These are phyloP conservation scores for Fusarium sp. DNA, from an alignment of 2,329 filamentous ascomycete species.

Conservation along the genomic window DNA sequence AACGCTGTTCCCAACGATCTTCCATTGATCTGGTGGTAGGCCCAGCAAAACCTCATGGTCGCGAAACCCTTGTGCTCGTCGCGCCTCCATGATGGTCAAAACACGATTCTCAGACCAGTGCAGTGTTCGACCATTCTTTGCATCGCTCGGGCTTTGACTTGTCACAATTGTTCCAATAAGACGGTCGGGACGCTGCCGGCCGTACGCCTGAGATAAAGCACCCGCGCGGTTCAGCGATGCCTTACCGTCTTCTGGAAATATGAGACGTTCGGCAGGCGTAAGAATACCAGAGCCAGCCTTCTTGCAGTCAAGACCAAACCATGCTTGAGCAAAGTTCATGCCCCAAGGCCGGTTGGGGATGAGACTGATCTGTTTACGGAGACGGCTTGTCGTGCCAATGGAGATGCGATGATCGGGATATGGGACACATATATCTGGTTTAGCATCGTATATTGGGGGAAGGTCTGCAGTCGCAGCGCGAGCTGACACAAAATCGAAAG, in stretches of 20 bases:
- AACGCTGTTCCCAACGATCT: slow-evolving; percentile 81
- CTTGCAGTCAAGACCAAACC: slow-evolving; percentile 49
- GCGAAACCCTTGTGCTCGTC: slow-evolving; percentile 75
- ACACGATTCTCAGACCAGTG: slow-evolving; percentile 75
- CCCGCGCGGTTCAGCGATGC: slow-evolving; percentile 52
- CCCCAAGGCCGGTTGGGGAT: slow-evolving; percentile 71
- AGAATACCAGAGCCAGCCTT: slow-evolving; percentile 49
- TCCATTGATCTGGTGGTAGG: slow-evolving; percentile 63
- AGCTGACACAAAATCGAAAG: slow-evolving; percentile 69
- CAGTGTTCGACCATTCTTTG: slow-evolving; percentile 63
- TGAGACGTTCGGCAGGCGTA: slow-evolving; percentile 51
- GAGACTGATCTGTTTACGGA: slow-evolving; percentile 60
- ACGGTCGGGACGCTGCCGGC: slow-evolving; percentile 61
- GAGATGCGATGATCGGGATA: slow-evolving; percentile 75
- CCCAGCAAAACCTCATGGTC: slow-evolving; percentile 79
- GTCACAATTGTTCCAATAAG: slow-evolving; percentile 75
- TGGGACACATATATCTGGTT: slow-evolving; percentile 68
- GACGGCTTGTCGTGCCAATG: slow-evolving; percentile 51
- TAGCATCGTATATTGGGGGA: slow-evolving; percentile 70
- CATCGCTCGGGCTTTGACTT: slow-evolving; percentile 59
- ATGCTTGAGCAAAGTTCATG: slow-evolving; percentile 63
- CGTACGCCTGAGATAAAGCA: slow-evolving; percentile 58
- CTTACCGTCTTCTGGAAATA: slow-evolving; percentile 52
- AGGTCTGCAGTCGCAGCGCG: slow-evolving; percentile 68
- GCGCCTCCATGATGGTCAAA: slow-evolving; percentile 73